Conservation (phyloP, 139 green algal species). For the Chlorella sp. region DNA sequence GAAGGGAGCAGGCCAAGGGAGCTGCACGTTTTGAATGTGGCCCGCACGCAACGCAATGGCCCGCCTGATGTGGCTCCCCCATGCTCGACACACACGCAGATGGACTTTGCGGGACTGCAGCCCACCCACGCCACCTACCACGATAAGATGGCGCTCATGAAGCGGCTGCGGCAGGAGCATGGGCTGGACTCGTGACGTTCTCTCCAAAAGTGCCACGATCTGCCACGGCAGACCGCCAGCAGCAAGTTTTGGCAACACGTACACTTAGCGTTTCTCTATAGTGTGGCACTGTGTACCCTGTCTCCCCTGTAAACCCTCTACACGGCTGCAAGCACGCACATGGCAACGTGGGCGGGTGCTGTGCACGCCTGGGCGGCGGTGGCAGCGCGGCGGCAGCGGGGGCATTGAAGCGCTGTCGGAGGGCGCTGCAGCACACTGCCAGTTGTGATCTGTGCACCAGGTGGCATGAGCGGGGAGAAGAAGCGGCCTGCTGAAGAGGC, state of each 20-base stretch:
- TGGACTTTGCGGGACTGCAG: slow-evolving; percentile 43
- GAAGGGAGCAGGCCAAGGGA: too few relatives aligned
- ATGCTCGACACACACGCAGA: background rate
- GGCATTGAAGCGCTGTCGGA: too few relatives aligned
- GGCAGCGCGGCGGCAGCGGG: background rate
- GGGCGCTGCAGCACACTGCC: too few relatives aligned
- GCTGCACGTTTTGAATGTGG: too few relatives aligned
- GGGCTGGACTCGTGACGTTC: background rate
- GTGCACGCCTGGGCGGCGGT: too few relatives aligned
- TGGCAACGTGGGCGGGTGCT: too few relatives aligned
- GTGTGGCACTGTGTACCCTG: background rate
- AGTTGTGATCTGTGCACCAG: too few relatives aligned
- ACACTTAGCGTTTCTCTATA: background rate
- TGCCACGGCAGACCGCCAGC: background rate
- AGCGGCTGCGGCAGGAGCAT: slow-evolving; percentile 32
- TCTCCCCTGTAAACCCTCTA: background rate
- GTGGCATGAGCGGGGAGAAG: background rate
- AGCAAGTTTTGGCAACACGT: background rate
- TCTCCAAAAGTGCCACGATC: too few relatives aligned
- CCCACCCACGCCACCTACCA: slow-evolving; percentile 31
- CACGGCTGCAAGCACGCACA: too few relatives aligned
- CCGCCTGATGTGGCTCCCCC: background rate
- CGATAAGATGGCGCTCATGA: slow-evolving; percentile 69
- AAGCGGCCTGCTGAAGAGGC: background rate
- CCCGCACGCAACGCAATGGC: too few relatives aligned